Conservation (phyloP, 202 grass and related monocot species). For the Zizania palustris region DNA sequence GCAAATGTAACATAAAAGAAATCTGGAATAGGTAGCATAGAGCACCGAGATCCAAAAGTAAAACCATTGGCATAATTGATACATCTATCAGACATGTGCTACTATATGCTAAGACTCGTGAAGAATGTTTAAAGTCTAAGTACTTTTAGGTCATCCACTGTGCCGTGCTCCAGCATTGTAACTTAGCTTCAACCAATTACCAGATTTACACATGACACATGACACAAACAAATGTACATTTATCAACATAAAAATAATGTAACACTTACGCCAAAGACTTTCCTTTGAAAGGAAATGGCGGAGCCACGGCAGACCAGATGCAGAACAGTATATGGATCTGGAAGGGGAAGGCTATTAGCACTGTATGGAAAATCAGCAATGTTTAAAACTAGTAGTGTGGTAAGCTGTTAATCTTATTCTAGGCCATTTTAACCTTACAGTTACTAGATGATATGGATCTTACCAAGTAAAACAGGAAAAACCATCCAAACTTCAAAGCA, state of each 20-base stretch:
- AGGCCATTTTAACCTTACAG: neutral
- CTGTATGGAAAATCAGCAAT: slow-evolving; percentile 4
- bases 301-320: slow-evolving; percentile 85
- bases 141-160: neutral
- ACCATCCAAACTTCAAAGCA: slow-evolving; percentile 90
- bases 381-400: neutral
- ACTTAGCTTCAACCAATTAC: slow-evolving; percentile 18
- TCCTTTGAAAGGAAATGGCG: slow-evolving; percentile 95
- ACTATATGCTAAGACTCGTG: neutral
- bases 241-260: slow-evolving; percentile 24
- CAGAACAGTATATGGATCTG: slow-evolving; percentile 93
- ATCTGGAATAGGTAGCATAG: neutral
- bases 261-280: slow-evolving; percentile 96
- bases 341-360: slow-evolving; percentile 41
- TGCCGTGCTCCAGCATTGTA: neutral
- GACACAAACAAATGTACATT: neutral
- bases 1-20: slow-evolving; percentile 32
- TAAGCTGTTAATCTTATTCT: slow-evolving; percentile 13
- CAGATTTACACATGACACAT: slow-evolving; percentile 6
- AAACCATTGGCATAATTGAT: neutral
- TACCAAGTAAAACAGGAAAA: slow-evolving; percentile 89
- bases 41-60: neutral
- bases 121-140: neutral
- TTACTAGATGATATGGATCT: slow-evolving; percentile 12
- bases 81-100: neutral